phyloP scores from a whole-genome alignment of 768 basidiomycete genomes.

The Naganishia vaughanmartiniae region DNA sequence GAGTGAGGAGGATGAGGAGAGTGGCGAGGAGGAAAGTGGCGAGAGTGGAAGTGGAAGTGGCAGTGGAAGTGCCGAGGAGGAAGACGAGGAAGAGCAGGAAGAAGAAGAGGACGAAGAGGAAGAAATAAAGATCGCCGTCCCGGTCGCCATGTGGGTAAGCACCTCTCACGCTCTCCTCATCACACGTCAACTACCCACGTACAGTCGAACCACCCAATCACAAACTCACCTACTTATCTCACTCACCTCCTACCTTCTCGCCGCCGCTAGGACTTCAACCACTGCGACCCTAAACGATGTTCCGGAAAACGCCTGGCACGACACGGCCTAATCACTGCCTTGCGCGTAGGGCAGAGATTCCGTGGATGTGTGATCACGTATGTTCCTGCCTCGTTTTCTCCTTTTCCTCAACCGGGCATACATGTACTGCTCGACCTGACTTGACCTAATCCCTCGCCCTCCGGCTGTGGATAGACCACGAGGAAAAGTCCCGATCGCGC shows the following conservation, averaged over 20 bases:
- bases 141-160: conserved; percentile 95
- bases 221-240: background rate
- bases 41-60: conserved; percentile 22
- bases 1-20: conserved; percentile 24
- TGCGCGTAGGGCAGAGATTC: conserved; percentile 80
- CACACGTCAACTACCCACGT: background rate
- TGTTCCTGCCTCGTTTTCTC: conserved; percentile 51
- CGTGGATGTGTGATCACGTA: conserved; percentile 92
- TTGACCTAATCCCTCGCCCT: background rate
- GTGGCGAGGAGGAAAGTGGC: conserved; percentile 16
- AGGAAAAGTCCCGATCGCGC: conserved; percentile 72
- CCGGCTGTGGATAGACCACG: conserved; percentile 65
- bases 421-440: no score
- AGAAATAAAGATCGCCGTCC: conserved; percentile 55
- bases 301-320: conserved; percentile 87
- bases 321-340: conserved; percentile 75
- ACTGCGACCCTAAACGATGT: conserved; percentile 86
- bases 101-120: conserved; percentile 52
- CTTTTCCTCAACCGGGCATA: no score
- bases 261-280: conserved; percentile 77
- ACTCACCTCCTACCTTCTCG: conserved; percentile 19
- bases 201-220: no score
- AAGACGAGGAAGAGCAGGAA: conserved; percentile 53
- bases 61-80: conserved; percentile 21
- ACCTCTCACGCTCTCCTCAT: background rate